A percentile compares a stretch with the other conserved stretches of the same genome.
phyloP scores from a whole-genome alignment of 139 green algal species.

The Chlorella sp. region DNA sequence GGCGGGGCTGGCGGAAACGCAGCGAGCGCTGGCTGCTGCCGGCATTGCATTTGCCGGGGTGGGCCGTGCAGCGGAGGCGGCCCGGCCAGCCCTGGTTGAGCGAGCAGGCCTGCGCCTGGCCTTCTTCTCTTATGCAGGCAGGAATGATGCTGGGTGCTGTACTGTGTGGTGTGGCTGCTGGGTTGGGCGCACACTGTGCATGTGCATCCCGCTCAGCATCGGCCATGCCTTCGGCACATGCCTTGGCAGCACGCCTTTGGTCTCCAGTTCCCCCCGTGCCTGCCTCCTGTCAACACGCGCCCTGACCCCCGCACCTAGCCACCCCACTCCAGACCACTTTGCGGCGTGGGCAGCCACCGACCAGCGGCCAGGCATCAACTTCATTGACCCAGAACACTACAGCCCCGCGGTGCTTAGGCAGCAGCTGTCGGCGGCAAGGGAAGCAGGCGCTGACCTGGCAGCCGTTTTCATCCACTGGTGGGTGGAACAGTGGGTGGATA shows the following conservation, averaged over 20 bases:
- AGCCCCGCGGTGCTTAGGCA: conserved; percentile 12
- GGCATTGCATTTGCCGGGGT: conserved; percentile 57
- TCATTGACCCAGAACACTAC: conserved; percentile 55
- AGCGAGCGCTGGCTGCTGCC: conserved; percentile 33
- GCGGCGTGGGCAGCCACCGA: conserved; percentile 56
- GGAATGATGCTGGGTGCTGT: not conserved
- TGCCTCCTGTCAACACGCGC: no score
- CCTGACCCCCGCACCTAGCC: no score
- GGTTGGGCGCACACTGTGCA: not conserved
- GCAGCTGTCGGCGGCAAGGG: conserved; percentile 30
- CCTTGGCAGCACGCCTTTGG: not conserved
- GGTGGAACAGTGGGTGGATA: not conserved
- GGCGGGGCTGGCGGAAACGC: conserved; percentile 57
- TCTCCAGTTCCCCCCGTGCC: no score
- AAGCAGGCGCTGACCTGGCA: conserved; percentile 38
- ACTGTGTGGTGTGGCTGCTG: not conserved
- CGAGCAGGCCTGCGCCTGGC: conserved; percentile 37
- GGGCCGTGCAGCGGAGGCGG: conserved; percentile 42
- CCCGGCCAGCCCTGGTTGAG: conserved; percentile 49
- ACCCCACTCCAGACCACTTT: conserved; percentile 51
- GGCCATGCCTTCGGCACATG: no score
- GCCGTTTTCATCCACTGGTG: conserved; percentile 70
- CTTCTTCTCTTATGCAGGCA: conserved; percentile 52
- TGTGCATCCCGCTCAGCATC: not conserved
- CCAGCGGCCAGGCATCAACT: conserved; percentile 58